Percentiles rank a stretch among this genome's conserved stretches.
Conservation (phyloP, 352 stramenopile species). For the Pythium phragmiticola region DNA sequence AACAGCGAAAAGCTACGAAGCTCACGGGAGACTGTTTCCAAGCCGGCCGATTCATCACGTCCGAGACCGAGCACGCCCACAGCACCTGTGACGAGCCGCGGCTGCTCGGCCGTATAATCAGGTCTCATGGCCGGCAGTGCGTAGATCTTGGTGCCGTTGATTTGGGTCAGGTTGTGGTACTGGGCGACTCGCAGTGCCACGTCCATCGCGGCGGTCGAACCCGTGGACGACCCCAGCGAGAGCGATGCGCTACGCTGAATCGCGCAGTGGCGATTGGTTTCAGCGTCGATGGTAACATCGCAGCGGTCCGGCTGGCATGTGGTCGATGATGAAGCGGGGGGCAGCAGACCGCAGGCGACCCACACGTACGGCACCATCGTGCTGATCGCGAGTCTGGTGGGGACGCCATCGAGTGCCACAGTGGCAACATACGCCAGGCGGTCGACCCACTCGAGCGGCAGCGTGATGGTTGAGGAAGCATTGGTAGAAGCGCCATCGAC, state of each 20-base stretch:
- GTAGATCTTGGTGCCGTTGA: neutral
- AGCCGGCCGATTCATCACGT: neutral
- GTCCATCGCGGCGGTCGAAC: neutral
- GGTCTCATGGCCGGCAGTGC: neutral
- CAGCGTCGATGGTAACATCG: neutral
- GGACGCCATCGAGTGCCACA: constrained; percentile 2
- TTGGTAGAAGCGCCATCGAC: neutral
- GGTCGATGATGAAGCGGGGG: neutral
- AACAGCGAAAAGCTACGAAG: constrained; percentile 7
- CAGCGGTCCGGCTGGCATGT: constrained; percentile 1
- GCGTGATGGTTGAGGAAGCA: neutral
- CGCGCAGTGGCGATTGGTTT: constrained; percentile 2
- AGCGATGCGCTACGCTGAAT: neutral
- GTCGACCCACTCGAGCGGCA: constrained; percentile 16
- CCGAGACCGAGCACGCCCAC: constrained; percentile 12
- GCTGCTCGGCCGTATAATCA: neutral
- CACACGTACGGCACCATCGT: constrained; percentile 1
- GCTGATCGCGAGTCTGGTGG: constrained; percentile 5
- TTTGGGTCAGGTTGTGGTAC: constrained; percentile 1
- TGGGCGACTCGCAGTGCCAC: constrained; percentile 4
- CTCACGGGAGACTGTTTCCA: neutral
- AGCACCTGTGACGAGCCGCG: neutral
- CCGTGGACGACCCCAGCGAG: neutral
- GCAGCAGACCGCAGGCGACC: constrained; percentile 6
- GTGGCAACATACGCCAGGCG: constrained; percentile 15